phyloP scores from a whole-genome alignment of 2,329 filamentous ascomycete species.

The Aureobasidium sp. region DNA sequence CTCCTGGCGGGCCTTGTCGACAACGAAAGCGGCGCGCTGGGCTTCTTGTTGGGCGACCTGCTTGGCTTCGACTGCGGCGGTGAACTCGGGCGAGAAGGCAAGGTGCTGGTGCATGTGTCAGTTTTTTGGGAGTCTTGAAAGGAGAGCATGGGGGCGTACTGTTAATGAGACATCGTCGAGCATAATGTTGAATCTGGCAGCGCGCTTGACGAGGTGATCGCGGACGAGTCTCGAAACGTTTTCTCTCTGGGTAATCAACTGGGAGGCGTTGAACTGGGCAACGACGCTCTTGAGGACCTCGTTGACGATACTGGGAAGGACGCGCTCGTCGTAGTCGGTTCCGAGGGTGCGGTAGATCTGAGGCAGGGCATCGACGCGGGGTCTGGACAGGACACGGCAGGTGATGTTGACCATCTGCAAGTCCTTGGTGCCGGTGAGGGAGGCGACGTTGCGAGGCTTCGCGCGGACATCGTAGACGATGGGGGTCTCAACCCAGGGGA shows the following conservation, averaged over 20 bases:
- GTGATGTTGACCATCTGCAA: conserved; percentile 99
- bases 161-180: conserved; percentile 96
- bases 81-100: conserved; percentile 62
- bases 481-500: conserved; percentile 96
- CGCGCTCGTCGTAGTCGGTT: conserved; percentile 93
- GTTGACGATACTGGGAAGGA: conserved; percentile 96
- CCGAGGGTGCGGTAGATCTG: conserved; percentile 97
- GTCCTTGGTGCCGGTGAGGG: conserved; percentile 96
- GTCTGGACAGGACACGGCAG: conserved; percentile 93
- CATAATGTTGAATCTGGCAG: conserved; percentile 93
- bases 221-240: conserved; percentile 85
- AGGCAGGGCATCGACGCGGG: conserved; percentile 77
- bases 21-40: conserved; percentile 91
- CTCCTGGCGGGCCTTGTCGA: conserved; percentile 98
- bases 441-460: conserved; percentile 92
- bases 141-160: conserved; percentile 43
- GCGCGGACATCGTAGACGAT: conserved; percentile 97
- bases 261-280: conserved; percentile 95
- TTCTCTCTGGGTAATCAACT: conserved; percentile 98
- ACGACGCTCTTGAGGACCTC: conserved; percentile 98
- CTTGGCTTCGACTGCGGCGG: conserved; percentile 60
- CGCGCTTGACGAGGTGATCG: conserved; percentile 84
- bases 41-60: conserved; percentile 79
- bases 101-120: conserved; percentile 35
- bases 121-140: neutral